Evolutionary conservation across 495 filamentous ascomycete genomes (phyloP).

Genomic region (Copromyces sp.): DNA sequence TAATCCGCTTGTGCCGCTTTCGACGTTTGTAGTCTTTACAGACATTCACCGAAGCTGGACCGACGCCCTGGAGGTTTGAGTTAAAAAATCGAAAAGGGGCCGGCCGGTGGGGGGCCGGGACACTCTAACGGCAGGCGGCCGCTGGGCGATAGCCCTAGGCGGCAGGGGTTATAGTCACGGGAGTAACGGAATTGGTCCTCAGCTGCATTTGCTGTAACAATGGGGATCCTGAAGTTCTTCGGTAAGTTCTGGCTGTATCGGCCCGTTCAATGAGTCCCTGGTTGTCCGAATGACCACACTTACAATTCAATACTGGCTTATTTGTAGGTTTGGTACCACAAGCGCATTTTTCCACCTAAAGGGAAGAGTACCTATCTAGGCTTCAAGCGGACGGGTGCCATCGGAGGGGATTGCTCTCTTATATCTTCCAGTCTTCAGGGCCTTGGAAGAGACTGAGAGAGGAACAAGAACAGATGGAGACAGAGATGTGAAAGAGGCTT

Average conservation of each 20-base stretch:
- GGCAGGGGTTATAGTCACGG: not conserved
- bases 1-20: not conserved
- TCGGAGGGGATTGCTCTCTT: too few relatives aligned
- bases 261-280: not conserved
- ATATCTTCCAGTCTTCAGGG: too few relatives aligned
- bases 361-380: too few relatives aligned
- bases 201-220: not conserved
- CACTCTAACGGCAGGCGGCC: not conserved
- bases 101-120: not conserved
- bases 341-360: too few relatives aligned
- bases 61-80: not conserved
- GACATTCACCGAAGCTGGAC: not conserved
- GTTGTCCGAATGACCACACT: not conserved
- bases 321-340: too few relatives aligned
- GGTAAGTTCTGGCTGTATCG: not conserved
- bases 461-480: too few relatives aligned
- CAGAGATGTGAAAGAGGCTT: too few relatives aligned
- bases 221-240: not conserved
- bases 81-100: not conserved
- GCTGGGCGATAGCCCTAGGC: not conserved
- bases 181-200: not conserved
- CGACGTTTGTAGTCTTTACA: not conserved
- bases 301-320: not conserved
- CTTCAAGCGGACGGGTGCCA: too few relatives aligned
- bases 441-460: too few relatives aligned